These are phyloP conservation scores for Emergomyces pasteurianus DNA, from an alignment of 2,329 filamentous ascomycete species.

Conservation along the genomic window DNA sequence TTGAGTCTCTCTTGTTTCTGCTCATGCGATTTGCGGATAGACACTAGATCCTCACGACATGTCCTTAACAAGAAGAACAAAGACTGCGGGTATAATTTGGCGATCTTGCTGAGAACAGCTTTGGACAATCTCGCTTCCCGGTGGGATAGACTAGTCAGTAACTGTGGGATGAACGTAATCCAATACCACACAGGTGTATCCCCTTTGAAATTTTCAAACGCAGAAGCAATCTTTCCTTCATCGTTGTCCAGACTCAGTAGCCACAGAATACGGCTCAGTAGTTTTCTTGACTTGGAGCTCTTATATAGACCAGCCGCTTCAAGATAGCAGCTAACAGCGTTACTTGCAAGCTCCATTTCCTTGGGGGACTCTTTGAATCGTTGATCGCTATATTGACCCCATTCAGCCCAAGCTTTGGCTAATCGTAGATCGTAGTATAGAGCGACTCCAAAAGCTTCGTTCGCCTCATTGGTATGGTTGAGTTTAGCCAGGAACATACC, in stretches of 20 bases:
- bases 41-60: slow-evolving; percentile 82
- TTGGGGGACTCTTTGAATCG: slow-evolving; percentile 84
- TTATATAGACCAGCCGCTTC: slow-evolving; percentile 95
- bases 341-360: slow-evolving; percentile 72
- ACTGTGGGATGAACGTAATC: slow-evolving; percentile 97
- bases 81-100: slow-evolving; percentile 88
- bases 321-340: slow-evolving; percentile 89
- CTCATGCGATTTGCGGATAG: slow-evolving; percentile 79
- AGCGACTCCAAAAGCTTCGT: slow-evolving; percentile 87
- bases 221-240: slow-evolving; percentile 67
- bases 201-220: slow-evolving; percentile 93
- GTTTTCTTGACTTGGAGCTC: slow-evolving; percentile 87
- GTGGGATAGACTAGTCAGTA: slow-evolving; percentile 80
- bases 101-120: slow-evolving; percentile 79
- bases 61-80: slow-evolving; percentile 93
- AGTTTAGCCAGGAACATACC: slow-evolving; percentile 98
- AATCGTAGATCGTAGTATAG: slow-evolving; percentile 92
- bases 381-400: slow-evolving; percentile 95
- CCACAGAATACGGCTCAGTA: slow-evolving; percentile 90
- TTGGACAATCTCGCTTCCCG: slow-evolving; percentile 83
- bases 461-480: slow-evolving; percentile 78
- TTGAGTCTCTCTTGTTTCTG: slow-evolving; percentile 46
- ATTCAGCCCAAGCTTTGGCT: slow-evolving; percentile 97
- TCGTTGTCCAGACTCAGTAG: slow-evolving; percentile 85
- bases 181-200: slow-evolving; percentile 98